Percentiles rank a stretch among this genome's conserved stretches.
phyloP scores from a whole-genome alignment of 805 yeast genomes.

The Suhomyces vadensis region DNA sequence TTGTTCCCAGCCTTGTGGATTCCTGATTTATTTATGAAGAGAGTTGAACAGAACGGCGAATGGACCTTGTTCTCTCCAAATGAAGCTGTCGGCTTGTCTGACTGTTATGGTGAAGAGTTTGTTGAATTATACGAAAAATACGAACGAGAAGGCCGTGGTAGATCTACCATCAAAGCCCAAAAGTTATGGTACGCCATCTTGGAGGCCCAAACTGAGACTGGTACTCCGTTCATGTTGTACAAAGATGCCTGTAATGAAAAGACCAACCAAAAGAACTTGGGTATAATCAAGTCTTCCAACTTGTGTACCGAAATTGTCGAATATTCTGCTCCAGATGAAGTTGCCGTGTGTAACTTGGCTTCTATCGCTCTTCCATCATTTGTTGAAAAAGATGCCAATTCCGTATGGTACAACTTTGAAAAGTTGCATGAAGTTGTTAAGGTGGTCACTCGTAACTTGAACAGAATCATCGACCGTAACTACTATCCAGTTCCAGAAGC shows the following conservation, averaged over 20 bases:
- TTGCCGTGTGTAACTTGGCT: slow-evolving; percentile 94
- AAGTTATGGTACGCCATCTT: slow-evolving; percentile 87
- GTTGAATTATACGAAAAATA: slow-evolving; percentile 68
- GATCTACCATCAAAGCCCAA: slow-evolving; percentile 71
- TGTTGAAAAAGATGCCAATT: slow-evolving; percentile 38
- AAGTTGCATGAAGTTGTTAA: slow-evolving; percentile 75
- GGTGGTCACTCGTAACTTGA: slow-evolving; percentile 75
- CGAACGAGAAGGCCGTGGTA: slow-evolving; percentile 64
- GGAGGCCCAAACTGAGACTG: slow-evolving; percentile 94
- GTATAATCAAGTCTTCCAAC: slow-evolving; percentile 89
- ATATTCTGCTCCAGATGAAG: slow-evolving; percentile 87
- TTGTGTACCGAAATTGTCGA: slow-evolving; percentile 94
- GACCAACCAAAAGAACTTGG: slow-evolving; percentile 89
- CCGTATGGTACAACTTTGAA: slow-evolving; percentile 58
- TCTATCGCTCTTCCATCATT: slow-evolving; percentile 87
- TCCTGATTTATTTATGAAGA: slow-evolving; percentile 90
- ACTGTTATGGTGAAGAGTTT: slow-evolving; percentile 83
- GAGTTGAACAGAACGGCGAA: slow-evolving; percentile 72
- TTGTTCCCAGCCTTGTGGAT: slow-evolving; percentile 93
- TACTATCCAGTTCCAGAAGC: slow-evolving; percentile 83
- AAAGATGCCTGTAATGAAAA: slow-evolving; percentile 89
- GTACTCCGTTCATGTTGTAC: slow-evolving; percentile 91
- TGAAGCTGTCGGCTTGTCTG: slow-evolving; percentile 83
- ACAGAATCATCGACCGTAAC: slow-evolving; percentile 81
- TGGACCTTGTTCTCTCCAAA: slow-evolving; percentile 93